Evolutionary conservation across 495 filamentous ascomycete species (phyloP).

Genomic region (Xylaria telfairii): DNA sequence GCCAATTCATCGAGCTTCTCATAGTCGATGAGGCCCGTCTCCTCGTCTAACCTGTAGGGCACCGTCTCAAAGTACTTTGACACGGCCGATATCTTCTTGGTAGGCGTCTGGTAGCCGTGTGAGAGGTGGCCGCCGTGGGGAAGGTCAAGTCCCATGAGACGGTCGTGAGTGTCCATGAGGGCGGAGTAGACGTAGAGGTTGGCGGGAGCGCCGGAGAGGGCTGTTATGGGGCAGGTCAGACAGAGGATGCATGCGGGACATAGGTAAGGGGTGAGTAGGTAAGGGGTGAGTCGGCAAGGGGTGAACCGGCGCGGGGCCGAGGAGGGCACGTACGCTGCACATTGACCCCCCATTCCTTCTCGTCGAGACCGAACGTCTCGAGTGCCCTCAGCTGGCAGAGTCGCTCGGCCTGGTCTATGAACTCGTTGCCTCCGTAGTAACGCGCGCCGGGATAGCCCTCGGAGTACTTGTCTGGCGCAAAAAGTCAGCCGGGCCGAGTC

Average conservation of each 20-base stretch:
- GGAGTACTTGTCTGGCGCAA: conserved; percentile 87
- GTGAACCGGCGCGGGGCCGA: neutral
- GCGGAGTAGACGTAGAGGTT: conserved; percentile 97
- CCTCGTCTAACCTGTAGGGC: conserved; percentile 89
- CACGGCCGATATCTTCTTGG: conserved; percentile 97
- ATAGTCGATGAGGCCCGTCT: conserved; percentile 94
- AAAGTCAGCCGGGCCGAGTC: conserved; percentile 24
- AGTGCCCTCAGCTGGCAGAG: conserved; percentile 90
- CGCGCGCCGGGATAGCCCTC: conserved; percentile 96
- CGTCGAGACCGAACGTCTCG: conserved; percentile 80
- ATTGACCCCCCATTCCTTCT: conserved; percentile 96
- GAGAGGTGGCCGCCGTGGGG: conserved; percentile 97
- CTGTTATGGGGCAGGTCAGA: conserved; percentile 50
- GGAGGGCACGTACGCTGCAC: conserved; percentile 75
- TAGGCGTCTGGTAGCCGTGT: conserved; percentile 96
- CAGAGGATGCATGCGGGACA: neutral
- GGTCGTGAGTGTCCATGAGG: conserved; percentile 87
- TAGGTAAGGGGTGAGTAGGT: too few relatives aligned
- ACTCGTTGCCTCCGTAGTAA: conserved; percentile 97
- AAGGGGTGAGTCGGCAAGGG: too few relatives aligned
- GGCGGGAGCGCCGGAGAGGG: conserved; percentile 92
- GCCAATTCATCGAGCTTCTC: conserved; percentile 85
- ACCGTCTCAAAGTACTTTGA: conserved; percentile 99
- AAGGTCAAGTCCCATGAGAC: conserved; percentile 95
- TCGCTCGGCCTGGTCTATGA: conserved; percentile 88